These are phyloP conservation scores for Hypoxylon sp. DNA, from an alignment of 2,329 filamentous ascomycete genomes.

Conservation along the genomic window DNA sequence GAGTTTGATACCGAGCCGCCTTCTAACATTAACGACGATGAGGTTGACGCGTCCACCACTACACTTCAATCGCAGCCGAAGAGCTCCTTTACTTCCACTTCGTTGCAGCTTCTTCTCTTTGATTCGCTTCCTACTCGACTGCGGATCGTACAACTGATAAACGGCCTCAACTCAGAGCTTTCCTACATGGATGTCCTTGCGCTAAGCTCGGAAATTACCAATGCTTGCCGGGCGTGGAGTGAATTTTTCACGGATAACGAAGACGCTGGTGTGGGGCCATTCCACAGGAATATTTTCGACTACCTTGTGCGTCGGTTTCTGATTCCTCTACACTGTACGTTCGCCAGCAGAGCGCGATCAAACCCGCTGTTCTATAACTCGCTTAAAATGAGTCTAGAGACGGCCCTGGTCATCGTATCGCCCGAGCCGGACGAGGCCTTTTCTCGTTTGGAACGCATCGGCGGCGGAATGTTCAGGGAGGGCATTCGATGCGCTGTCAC, in stretches of 20 bases:
- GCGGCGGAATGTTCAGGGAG: conserved; percentile 54
- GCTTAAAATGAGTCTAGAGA: conserved; percentile 56
- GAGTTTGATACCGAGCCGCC: conserved; percentile 53
- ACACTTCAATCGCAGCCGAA: conserved; percentile 36
- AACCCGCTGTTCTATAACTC: conserved; percentile 60
- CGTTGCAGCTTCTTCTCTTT: conserved; percentile 48
- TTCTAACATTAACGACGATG: conserved; percentile 48
- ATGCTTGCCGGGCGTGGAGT: conserved; percentile 36
- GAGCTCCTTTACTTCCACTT: conserved; percentile 44
- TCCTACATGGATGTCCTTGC: conserved; percentile 48
- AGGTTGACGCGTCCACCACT: conserved; percentile 39
- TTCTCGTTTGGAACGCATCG: conserved; percentile 47
- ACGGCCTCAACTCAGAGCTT: conserved; percentile 44
- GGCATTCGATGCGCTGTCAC: conserved; percentile 47
- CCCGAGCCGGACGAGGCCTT: conserved; percentile 50
- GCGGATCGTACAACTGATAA: conserved; percentile 47
- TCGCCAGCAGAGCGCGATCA: conserved; percentile 50
- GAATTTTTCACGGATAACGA: conserved; percentile 34
- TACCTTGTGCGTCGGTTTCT: conserved; percentile 62
- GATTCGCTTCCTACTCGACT: conserved; percentile 49
- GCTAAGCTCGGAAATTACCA: conserved; percentile 47
- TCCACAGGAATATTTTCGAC: conserved; percentile 59
- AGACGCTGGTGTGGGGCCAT: conserved; percentile 41
- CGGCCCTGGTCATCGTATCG: conserved; percentile 48
- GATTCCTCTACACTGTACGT: conserved; percentile 61